Conservation (phyloP, 2,329 filamentous ascomycete species). For the Colletotrichum lini region DNA sequence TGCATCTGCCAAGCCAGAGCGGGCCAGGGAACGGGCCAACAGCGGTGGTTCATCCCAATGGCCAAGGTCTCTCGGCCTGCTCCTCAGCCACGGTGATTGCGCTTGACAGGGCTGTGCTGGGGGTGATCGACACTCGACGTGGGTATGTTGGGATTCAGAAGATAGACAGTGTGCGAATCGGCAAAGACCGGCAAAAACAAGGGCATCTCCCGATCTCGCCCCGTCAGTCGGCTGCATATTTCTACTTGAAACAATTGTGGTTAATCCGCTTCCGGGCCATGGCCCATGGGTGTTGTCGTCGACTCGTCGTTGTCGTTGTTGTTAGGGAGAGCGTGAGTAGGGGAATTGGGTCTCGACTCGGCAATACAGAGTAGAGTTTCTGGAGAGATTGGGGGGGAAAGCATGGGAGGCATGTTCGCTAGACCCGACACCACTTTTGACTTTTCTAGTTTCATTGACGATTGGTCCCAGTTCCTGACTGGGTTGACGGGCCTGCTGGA, state of each 20-base stretch:
- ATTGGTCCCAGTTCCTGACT: not conserved
- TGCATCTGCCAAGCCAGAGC: conserved; percentile 35
- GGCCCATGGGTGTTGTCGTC: no score
- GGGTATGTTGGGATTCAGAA: not conserved
- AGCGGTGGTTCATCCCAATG: conserved; percentile 28
- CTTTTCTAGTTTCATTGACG: not conserved
- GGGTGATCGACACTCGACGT: conserved; percentile 24
- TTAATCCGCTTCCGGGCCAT: not conserved
- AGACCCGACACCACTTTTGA: not conserved
- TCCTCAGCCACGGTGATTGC: conserved; percentile 41
- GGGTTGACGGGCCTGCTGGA: not conserved
- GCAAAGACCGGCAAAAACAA: not conserved
- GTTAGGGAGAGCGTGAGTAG: not conserved
- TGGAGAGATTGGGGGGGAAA: not conserved
- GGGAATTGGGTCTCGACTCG: not conserved
- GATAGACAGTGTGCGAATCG: no score
- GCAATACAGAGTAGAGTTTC: not conserved
- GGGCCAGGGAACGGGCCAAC: conserved; percentile 35
- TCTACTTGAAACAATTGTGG: conserved; percentile 2
- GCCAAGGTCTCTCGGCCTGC: conserved; percentile 29
- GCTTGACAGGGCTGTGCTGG: conserved; percentile 36
- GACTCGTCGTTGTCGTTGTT: not conserved
- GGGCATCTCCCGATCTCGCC: not conserved
- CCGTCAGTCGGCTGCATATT: not conserved
- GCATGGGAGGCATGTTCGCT: not conserved